Base-by-base conservation (phyloP, 805 yeast genomes). In the Cyberlindnera americana region DNA sequence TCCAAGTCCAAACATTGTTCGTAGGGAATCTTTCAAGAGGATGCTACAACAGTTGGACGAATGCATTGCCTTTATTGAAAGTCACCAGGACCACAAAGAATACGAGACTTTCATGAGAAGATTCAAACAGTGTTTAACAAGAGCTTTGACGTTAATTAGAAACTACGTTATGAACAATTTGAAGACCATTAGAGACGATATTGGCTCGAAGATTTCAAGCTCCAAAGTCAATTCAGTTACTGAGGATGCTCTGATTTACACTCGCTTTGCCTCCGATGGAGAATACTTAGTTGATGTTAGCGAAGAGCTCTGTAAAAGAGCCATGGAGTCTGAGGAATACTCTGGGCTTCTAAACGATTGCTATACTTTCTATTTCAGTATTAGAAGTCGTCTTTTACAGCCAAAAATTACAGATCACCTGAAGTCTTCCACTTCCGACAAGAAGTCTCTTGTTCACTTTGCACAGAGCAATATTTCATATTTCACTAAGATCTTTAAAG, bases 51-150 rank as follows among this genome's bases (percentile, higher is more conserved):
- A 77, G 37, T 65, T 91, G 35, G 95, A 89, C 54, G 65, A 62
- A 13, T 86, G 95, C 25, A 61, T 90, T 27, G 62, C 54, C 2
- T 90, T 86, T 56, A 69, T 81, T 5, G 66, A 70, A 8, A 61
- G 64, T 3, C 74, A 80, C 38, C 60, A 67, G 6, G 79, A 79
- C 41, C 83, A 83, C 53, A 79, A 76, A 54, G 50, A 46, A n/a
- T 33, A 46, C 25, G 95, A 89, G 38, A 66, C 76, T 10, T 91
- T 80, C 19, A 55, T 77, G 2, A 76, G 79, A 47, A 73, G 90
- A 43, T 87, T 86, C 63, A 77, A 84, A 46, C 95, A 86, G 52
- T 86, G 96, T 53, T 70, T 88, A 72, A 79, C 90, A 1, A 72
- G 96, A 43, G 81, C 95, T 2, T 69, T 88, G 33, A 78, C 93